phyloP scores from a whole-genome alignment of 225 moss, liverwort and hornwort species.

The Bryoerythrophyllum caledonicum region DNA sequence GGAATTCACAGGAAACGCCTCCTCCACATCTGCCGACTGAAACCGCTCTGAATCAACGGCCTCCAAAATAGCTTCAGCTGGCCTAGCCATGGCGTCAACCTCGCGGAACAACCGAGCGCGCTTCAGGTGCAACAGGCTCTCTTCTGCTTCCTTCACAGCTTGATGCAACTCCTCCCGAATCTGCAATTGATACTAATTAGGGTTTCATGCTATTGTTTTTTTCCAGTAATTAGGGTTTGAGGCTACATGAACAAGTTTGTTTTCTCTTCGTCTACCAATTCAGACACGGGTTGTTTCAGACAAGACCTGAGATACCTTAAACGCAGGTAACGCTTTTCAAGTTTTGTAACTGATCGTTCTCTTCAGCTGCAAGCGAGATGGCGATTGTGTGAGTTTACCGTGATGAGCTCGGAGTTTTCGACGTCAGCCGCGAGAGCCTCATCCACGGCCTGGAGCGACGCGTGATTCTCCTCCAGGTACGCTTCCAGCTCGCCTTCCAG shows the following conservation, averaged over 20 bases:
- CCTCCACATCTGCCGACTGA: conserved; percentile 32
- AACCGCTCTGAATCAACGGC: conserved; percentile 4
- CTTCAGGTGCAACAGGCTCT: conserved; percentile 83
- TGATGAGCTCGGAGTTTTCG: conserved; percentile 49
- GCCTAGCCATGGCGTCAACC: conserved; percentile 67
- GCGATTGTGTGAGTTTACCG: conserved; percentile 8
- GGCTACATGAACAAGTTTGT: not conserved
- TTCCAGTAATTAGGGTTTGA: conserved; percentile 37
- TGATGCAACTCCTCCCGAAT: conserved; percentile 76
- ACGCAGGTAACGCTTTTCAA: too few relatives aligned
- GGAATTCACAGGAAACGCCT: conserved; percentile 54
- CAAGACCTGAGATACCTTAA: not conserved
- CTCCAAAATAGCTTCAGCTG: conserved; percentile 1
- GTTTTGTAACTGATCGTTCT: not conserved
- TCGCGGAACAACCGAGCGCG: conserved; percentile 72
- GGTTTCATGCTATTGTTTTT: conserved; percentile 6
- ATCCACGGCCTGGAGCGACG: conserved; percentile 72
- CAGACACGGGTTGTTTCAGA: not conserved
- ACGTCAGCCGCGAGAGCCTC: conserved; percentile 57
- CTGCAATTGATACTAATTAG: conserved; percentile 42
- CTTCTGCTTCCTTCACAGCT: conserved; percentile 79
- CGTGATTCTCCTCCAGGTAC: conserved; percentile 77
- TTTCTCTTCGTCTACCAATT: not conserved
- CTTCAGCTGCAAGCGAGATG: not conserved
- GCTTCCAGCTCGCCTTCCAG: conserved; percentile 90